Percentiles rank a stretch among this genome's conserved stretches.
Evolutionary conservation across 306 rosid genomes (phyloP).

Genomic region (Cucurbita moschata): DNA sequence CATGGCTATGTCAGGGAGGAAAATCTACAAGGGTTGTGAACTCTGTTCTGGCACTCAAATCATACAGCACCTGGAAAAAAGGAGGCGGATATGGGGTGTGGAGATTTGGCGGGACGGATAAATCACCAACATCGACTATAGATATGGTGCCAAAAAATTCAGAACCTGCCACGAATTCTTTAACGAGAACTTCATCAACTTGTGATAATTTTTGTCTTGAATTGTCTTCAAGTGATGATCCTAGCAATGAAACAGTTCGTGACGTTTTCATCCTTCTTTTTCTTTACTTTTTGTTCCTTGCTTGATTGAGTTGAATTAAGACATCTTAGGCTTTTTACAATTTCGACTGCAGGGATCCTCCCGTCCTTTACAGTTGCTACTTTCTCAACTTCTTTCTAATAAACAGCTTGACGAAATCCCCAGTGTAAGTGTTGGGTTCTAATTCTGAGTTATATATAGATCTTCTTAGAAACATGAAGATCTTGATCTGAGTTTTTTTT

Average conservation of each 20-base stretch:
- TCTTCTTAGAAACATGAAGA: not conserved
- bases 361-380: conserved; percentile 35
- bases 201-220: conserved; percentile 35
- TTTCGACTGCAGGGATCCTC: conserved; percentile 34
- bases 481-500: not conserved
- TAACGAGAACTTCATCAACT: conserved; percentile 26
- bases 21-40: conserved; percentile 64
- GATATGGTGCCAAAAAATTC: conserved; percentile 38
- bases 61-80: conserved; percentile 48
- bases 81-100: conserved; percentile 52
- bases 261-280: conserved; percentile 6
- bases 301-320: not conserved
- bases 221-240: conserved; percentile 23
- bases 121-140: conserved; percentile 33
- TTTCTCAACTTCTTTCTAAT: conserved; percentile 48
- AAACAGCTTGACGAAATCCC: conserved; percentile 79
- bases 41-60: conserved; percentile 69
- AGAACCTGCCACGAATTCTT: conserved; percentile 43
- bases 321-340: not conserved
- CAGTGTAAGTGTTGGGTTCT: conserved; percentile 27
- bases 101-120: conserved; percentile 39
- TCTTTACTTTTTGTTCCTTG: not conserved
- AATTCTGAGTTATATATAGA: not conserved
- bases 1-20: conserved; percentile 47
- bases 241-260: conserved; percentile 42